Evolutionary conservation across 345 rosid species (phyloP).

Genomic region (Fremontodendron californicum): DNA sequence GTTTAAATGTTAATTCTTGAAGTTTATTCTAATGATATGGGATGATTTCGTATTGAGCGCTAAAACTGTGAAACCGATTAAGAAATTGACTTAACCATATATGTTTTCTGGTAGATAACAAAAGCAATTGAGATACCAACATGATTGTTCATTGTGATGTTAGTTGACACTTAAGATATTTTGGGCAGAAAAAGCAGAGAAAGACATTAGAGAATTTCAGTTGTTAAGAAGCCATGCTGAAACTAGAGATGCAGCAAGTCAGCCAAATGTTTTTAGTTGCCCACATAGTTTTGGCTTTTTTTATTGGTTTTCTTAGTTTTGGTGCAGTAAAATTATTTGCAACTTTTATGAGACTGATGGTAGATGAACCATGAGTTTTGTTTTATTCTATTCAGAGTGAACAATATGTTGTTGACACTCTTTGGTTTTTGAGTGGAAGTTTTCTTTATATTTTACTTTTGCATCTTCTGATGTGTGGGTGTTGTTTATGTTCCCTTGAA

Average conservation of each 20-base stretch:
- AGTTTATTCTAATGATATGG: neutral
- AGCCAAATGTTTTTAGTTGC: neutral
- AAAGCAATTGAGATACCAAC: neutral
- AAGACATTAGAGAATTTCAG: neutral
- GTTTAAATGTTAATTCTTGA: neutral
- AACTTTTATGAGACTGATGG: neutral
- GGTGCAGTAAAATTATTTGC: neutral
- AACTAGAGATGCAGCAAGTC: conserved; percentile 6
- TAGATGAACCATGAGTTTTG: neutral
- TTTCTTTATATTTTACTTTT: neutral
- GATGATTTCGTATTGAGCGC: neutral
- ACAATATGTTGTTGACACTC: neutral
- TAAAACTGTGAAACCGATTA: neutral
- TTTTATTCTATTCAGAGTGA: neutral
- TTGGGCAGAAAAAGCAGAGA: neutral
- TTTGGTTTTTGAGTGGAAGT: neutral
- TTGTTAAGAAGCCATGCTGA: neutral
- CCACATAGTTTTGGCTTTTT: neutral
- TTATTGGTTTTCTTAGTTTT: neutral
- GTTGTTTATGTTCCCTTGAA: neutral
- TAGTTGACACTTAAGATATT: neutral
- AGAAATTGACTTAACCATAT: neutral
- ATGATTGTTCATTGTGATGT: neutral
- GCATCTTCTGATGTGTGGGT: neutral
- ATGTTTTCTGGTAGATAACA: neutral